Conservation (phyloP, 1,284 basidiomycete genomes). For the Ustilago loliicola region DNA sequence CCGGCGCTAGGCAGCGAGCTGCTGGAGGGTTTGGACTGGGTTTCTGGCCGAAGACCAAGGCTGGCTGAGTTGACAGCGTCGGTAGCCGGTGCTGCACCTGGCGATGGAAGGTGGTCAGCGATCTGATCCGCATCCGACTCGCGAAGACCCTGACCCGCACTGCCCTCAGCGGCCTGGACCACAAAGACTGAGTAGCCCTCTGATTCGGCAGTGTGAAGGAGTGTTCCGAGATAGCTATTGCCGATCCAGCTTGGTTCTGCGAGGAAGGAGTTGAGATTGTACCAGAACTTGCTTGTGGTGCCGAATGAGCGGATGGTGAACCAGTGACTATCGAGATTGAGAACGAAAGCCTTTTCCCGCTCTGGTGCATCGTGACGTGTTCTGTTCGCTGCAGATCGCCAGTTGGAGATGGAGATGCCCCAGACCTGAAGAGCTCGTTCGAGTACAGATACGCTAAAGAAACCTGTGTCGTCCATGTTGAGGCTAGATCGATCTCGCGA, state of each 20-base stretch:
- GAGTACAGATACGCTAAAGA: conserved; percentile 64
- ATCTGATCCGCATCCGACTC: conserved; percentile 57
- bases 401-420: conserved; percentile 46
- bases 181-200: conserved; percentile 68
- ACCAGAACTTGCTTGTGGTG: conserved; percentile 54
- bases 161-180: conserved; percentile 43
- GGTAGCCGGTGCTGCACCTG: conserved; percentile 20
- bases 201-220: conserved; percentile 60
- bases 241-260: conserved; percentile 63
- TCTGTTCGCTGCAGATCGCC: conserved; percentile 53
- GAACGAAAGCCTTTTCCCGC: conserved; percentile 64
- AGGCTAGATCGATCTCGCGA: conserved; percentile 36
- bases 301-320: conserved; percentile 66
- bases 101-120: conserved; percentile 54
- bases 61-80: conserved; percentile 7
- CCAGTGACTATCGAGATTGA: conserved; percentile 68
- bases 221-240: conserved; percentile 61
- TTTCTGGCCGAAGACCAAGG: conserved; percentile 36
- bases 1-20: conserved; percentile 4
- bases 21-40: conserved; percentile 6
- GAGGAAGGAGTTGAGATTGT: conserved; percentile 68
- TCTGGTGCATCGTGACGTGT: conserved; percentile 53
- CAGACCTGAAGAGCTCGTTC: conserved; percentile 62
- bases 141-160: conserved; percentile 35
- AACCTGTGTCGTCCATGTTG: conserved; percentile 69